phyloP scores from a whole-genome alignment of 1,284 basidiomycete genomes.

The Ceratobasidium sp. region DNA sequence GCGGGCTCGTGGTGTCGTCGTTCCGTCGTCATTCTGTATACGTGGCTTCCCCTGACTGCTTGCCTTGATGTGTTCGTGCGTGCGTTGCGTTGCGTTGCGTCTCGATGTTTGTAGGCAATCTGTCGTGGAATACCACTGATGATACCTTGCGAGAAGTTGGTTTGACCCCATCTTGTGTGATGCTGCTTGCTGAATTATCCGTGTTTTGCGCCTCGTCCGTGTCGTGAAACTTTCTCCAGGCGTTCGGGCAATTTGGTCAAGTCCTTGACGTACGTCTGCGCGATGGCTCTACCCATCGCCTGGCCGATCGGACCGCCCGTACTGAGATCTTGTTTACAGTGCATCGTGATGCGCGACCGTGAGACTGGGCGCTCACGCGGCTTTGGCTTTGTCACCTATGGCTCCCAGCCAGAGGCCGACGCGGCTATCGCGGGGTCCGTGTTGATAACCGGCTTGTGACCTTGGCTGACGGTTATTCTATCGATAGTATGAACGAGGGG shows the following conservation, averaged over 20 bases:
- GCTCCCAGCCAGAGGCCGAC: slow-evolving; percentile 86
- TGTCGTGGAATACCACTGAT: slow-evolving; percentile 47
- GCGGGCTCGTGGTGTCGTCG: slow-evolving; percentile 17
- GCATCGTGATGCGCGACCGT: slow-evolving; percentile 96
- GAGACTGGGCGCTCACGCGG: slow-evolving; percentile 96
- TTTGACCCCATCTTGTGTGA: slow-evolving; percentile 18
- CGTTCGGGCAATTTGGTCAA: slow-evolving; percentile 37
- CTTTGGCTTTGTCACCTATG: slow-evolving; percentile 98
- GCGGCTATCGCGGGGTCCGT: slow-evolving; percentile 79
- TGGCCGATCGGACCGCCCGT: neutral
- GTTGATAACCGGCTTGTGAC: neutral
- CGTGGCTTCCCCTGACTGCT: slow-evolving; percentile 35
- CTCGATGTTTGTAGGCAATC: slow-evolving; percentile 44
- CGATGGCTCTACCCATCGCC: neutral
- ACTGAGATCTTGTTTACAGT: slow-evolving; percentile 57
- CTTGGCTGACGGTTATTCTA: neutral
- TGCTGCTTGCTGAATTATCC: slow-evolving; percentile 29
- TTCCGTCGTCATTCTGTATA: slow-evolving; percentile 35
- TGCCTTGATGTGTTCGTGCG: slow-evolving; percentile 28
- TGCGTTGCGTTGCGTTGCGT: slow-evolving; percentile 28
- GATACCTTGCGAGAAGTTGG: slow-evolving; percentile 37
- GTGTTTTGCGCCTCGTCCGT: neutral
- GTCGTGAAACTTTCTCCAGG: neutral
- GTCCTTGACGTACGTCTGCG: slow-evolving; percentile 42
- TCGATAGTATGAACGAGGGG: slow-evolving; percentile 80